A percentile compares a stretch with the other conserved stretches of the same genome.
Conservation (phyloP, 108 stramenopile genomes). For the Nitzschia sp. region DNA sequence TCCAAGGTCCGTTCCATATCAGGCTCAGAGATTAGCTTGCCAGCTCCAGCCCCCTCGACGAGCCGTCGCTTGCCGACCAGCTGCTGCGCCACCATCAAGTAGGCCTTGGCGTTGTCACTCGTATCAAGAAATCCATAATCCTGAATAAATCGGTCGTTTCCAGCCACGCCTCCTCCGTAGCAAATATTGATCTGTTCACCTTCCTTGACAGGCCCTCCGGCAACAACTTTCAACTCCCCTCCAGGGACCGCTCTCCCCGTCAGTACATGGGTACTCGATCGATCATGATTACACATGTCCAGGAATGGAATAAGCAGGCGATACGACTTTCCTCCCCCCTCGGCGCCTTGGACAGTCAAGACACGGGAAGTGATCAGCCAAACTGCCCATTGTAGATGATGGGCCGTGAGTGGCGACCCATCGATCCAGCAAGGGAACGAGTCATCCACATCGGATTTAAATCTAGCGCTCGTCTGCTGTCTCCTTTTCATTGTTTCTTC, state of each 20-base stretch:
- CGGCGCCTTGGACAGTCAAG: slow-evolving; percentile 67
- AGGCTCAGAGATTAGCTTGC: slow-evolving; percentile 34
- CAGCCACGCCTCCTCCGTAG: slow-evolving; percentile 72
- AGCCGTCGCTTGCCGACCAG: slow-evolving; percentile 47
- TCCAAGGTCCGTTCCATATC: slow-evolving; percentile 59
- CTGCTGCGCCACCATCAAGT: slow-evolving; percentile 49
- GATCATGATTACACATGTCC: slow-evolving; percentile 87
- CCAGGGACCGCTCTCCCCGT: slow-evolving; percentile 72
- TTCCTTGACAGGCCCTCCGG: slow-evolving; percentile 61
- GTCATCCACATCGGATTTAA: slow-evolving; percentile 63
- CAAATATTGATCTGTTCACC: slow-evolving; percentile 77
- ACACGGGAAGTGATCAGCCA: slow-evolving; percentile 77
- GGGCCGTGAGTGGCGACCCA: slow-evolving; percentile 44
- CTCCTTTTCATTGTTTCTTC: slow-evolving; percentile 63
- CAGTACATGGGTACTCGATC: slow-evolving; percentile 65
- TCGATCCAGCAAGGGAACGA: slow-evolving; percentile 53
- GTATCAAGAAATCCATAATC: slow-evolving; percentile 57
- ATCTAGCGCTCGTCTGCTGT: slow-evolving; percentile 39
- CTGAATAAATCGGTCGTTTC: slow-evolving; percentile 78
- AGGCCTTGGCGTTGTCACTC: slow-evolving; percentile 34
- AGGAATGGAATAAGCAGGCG: slow-evolving; percentile 75
- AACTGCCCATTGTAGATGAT: slow-evolving; percentile 67
- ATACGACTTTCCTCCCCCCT: slow-evolving; percentile 46
- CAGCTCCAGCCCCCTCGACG: slow-evolving; percentile 34
- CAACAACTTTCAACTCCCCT: slow-evolving; percentile 69